Conservation (phyloP, 345 rosid species). For the Pseudoturritis turrita region DNA sequence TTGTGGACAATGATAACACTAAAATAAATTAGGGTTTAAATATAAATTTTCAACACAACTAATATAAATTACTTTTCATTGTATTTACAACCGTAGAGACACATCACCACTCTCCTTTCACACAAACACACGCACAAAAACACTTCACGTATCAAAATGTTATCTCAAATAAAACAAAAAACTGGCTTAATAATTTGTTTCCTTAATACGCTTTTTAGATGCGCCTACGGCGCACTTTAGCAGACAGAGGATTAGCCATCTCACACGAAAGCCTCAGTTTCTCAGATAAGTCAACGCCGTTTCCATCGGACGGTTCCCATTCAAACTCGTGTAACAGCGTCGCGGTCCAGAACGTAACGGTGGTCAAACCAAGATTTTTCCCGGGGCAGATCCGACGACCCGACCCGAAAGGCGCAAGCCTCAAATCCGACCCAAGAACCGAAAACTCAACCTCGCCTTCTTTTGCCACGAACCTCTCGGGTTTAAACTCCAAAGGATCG, state of each 20-base stretch:
- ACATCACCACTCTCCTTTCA: no score
- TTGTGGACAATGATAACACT: background rate
- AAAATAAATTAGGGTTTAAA: background rate
- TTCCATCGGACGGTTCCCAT: slow-evolving; percentile 44
- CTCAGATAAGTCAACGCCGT: slow-evolving; percentile 60
- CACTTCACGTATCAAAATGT: slow-evolving; percentile 17
- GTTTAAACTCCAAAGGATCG: slow-evolving; percentile 61
- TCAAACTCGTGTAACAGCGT: slow-evolving; percentile 59
- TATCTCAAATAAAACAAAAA: background rate
- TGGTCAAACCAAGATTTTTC: slow-evolving; percentile 57
- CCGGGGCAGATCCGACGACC: slow-evolving; percentile 85
- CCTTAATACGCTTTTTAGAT: background rate
- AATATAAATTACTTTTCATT: background rate
- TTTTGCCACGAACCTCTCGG: slow-evolving; percentile 52
- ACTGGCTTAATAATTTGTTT: slow-evolving; percentile 2
- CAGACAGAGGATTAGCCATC: slow-evolving; percentile 68
- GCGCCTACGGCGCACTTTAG: slow-evolving; percentile 40
- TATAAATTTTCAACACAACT: background rate
- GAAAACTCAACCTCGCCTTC: slow-evolving; percentile 52
- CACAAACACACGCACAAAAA: background rate
- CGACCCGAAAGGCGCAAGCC: slow-evolving; percentile 88
- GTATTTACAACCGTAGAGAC: slow-evolving; percentile 24
- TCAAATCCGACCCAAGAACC: slow-evolving; percentile 75
- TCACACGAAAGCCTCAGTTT: slow-evolving; percentile 67
- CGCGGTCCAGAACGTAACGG: slow-evolving; percentile 71